A percentile compares a stretch with the other conserved stretches of the same genome.
These are phyloP conservation scores for Zopfochytrium polystomum DNA, from an alignment of 371 early-diverging fungal genomes.

Conservation along the genomic window DNA sequence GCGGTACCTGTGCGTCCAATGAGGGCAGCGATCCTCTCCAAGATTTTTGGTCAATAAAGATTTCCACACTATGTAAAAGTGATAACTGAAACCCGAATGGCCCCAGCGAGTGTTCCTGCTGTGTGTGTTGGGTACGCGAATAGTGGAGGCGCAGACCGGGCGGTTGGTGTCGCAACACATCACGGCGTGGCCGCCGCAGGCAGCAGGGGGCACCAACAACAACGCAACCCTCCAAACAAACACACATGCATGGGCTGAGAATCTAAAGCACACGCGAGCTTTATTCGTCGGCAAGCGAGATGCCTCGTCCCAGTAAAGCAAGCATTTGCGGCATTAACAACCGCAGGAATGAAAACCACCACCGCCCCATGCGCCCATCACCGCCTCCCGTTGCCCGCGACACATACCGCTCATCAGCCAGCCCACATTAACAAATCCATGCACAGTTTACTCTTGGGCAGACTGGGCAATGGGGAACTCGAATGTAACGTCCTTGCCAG, in stretches of 20 bases:
- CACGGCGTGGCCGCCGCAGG: conserved; percentile 21
- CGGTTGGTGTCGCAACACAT: background rate
- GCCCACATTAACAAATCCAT: background rate
- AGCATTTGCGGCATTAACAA: background rate
- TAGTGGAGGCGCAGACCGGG: background rate
- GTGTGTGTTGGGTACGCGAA: background rate
- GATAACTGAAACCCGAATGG: too few species aligned
- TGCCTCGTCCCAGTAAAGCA: background rate
- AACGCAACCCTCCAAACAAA: background rate
- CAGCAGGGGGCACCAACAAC: conserved; percentile 3
- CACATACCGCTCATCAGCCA: background rate
- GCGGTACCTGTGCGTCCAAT: too few species aligned
- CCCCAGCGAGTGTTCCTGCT: too few species aligned
- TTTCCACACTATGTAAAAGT: too few species aligned
- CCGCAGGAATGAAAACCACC: background rate
- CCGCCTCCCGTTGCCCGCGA: background rate
- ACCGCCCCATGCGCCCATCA: background rate
- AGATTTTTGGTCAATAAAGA: too few species aligned
- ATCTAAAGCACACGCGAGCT: background rate
- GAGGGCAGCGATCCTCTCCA: too few species aligned
- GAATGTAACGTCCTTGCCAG: conserved; percentile 95
- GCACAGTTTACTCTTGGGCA: conserved; percentile 35
- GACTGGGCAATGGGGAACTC: conserved; percentile 76
- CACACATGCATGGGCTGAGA: background rate
- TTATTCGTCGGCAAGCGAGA: background rate